A percentile compares a stretch with the other conserved stretches of the same genome.
Evolutionary conservation across 106 monocot genomes (phyloP).

Genomic region (Dioscorea alata): DNA sequence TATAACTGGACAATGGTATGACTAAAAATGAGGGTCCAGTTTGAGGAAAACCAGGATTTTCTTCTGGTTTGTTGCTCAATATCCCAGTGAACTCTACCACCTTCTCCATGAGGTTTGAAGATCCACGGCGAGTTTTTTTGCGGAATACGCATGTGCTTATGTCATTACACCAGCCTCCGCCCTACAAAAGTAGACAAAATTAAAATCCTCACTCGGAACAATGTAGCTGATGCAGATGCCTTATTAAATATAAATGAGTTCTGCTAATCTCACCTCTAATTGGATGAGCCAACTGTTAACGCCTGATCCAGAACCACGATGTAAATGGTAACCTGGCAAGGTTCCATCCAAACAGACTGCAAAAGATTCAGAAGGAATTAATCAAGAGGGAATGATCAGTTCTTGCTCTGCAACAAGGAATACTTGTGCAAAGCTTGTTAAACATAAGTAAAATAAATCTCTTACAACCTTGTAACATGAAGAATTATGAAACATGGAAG

Average conservation of each 20-base stretch:
- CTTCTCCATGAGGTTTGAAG: slow-evolving; percentile 69
- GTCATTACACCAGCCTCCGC: slow-evolving; percentile 81
- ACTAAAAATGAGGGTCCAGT: not conserved
- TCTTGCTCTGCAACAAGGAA: no score
- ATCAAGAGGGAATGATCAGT: no score
- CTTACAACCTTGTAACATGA: no score
- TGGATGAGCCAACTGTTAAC: slow-evolving; percentile 64
- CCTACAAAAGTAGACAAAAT: slow-evolving; percentile 11
- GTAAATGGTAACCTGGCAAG: slow-evolving; percentile 58
- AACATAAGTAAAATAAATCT: no score
- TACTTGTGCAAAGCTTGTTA: no score
- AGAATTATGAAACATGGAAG: no score
- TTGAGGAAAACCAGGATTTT: slow-evolving; percentile 47
- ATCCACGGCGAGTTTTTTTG: slow-evolving; percentile 51
- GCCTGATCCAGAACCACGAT: slow-evolving; percentile 64
- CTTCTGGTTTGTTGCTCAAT: slow-evolving; percentile 41
- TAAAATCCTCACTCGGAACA: no score
- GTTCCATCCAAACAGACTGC: slow-evolving; percentile 82
- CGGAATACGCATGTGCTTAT: slow-evolving; percentile 34
- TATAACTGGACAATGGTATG: not conserved
- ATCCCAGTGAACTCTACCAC: slow-evolving; percentile 43
- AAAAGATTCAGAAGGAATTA: not conserved
- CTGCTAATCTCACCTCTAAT: slow-evolving; percentile 42
- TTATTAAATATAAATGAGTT: no score
- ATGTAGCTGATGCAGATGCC: no score